Evolutionary conservation across 2,329 filamentous ascomycete species (phyloP).

Genomic region (Catunica adiposa): DNA sequence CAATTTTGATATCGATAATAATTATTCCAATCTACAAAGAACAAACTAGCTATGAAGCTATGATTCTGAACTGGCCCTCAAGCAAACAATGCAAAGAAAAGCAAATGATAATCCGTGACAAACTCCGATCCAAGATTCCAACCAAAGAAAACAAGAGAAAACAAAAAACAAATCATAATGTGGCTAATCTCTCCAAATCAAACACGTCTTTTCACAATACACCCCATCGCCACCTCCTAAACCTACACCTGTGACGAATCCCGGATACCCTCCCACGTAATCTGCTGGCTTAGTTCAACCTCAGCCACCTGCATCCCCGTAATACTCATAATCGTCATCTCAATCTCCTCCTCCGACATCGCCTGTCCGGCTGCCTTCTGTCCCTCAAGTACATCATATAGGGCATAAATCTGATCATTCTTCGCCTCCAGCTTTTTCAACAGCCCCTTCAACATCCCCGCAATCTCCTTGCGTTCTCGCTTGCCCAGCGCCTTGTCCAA

Average conservation of each 20-base stretch:
- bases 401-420: conserved; percentile 61
- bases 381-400: conserved; percentile 72
- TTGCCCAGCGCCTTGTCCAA: conserved; percentile 51
- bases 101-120: not conserved
- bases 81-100: conserved; percentile 8
- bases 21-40: not conserved
- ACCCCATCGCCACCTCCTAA: not conserved
- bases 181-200: not conserved
- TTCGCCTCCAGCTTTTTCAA: conserved; percentile 53
- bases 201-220: not conserved
- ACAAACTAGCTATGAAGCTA: not conserved
- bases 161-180: conserved; percentile 4
- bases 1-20: not conserved
- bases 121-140: not conserved
- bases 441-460: conserved; percentile 43
- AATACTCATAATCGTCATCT: conserved; percentile 45
- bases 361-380: conserved; percentile 50
- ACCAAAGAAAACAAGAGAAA: conserved; percentile 1
- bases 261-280: conserved; percentile 27
- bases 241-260: conserved; percentile 15
- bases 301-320: conserved; percentile 27
- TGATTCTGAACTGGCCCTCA: not conserved
- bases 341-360: conserved; percentile 46
- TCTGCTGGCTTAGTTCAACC: conserved; percentile 26
- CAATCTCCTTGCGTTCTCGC: conserved; percentile 44